Evolutionary conservation across 2,329 filamentous ascomycete species (phyloP).

Genomic region (Talaromyces marneffei): DNA sequence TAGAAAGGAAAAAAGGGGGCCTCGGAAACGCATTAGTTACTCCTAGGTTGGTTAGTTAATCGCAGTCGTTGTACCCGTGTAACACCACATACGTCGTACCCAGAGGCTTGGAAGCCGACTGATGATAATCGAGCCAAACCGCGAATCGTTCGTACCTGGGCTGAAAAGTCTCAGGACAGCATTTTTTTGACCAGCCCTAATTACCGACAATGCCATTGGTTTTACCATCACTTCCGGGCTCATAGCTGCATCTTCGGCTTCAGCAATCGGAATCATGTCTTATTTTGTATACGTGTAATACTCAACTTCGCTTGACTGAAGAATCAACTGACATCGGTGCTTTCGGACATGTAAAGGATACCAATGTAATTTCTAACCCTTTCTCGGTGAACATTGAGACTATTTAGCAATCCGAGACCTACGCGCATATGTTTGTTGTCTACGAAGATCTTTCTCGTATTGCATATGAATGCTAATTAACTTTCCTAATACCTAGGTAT

Average conservation of each 20-base stretch:
- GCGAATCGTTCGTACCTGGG: too few species aligned
- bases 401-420: not conserved
- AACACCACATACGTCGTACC: too few species aligned
- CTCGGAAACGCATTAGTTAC: not conserved
- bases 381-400: too few species aligned
- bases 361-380: too few species aligned
- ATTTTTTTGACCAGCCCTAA: too few species aligned
- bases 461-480: not conserved
- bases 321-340: not conserved
- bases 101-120: not conserved
- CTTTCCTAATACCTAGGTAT: too few species aligned
- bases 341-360: not conserved
- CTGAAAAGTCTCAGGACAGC: too few species aligned
- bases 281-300: not conserved
- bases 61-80: not conserved
- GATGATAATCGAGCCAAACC: too few species aligned
- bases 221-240: too few species aligned
- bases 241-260: too few species aligned
- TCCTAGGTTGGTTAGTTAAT: not conserved
- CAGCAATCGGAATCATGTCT: too few species aligned
- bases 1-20: not conserved
- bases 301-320: not conserved
- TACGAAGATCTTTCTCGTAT: not conserved
- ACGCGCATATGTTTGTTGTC: not conserved
- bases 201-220: too few species aligned